phyloP scores from a whole-genome alignment of 148 eudicot species.

The Rhododendron williamsianum region DNA sequence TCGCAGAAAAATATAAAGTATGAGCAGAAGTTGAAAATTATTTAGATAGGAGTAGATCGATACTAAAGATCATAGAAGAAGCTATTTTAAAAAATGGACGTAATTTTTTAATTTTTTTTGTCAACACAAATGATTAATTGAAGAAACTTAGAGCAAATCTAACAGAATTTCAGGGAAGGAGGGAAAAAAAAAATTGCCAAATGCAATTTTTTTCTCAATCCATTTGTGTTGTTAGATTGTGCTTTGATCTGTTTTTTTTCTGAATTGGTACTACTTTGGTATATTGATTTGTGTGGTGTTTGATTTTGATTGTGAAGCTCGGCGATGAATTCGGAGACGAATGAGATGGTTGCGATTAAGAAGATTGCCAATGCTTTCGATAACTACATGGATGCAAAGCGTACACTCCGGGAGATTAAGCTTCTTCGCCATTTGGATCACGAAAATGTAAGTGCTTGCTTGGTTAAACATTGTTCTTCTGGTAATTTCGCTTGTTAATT shows the following conservation, averaged over 20 bases:
- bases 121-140: neutral
- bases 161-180: neutral
- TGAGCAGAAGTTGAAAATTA: neutral
- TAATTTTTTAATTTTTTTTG: too few relatives aligned
- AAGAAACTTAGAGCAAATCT: neutral
- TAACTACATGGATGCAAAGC: slow-evolving; percentile 88
- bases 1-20: neutral
- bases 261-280: neutral
- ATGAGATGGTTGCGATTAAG: slow-evolving; percentile 63
- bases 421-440: slow-evolving; percentile 80
- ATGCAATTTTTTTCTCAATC: neutral
- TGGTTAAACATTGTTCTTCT: neutral
- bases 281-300: neutral
- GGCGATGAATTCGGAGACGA: slow-evolving; percentile 44
- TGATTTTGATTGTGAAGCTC: slow-evolving; percentile 43
- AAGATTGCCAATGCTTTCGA: slow-evolving; percentile 95
- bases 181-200: neutral
- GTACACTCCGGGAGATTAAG: slow-evolving; percentile 94
- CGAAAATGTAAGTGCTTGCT: slow-evolving; percentile 5
- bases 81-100: neutral
- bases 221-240: neutral
- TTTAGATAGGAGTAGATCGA: too few relatives aligned
- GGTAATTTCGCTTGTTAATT: too few relatives aligned
- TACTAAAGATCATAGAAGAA: neutral
- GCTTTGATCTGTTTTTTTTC: neutral